A percentile compares a stretch with the other conserved stretches of the same genome.
These are phyloP conservation scores for Rasamsonia emersonii DNA, from an alignment of 2,329 filamentous ascomycete genomes.

Conservation along the genomic window DNA sequence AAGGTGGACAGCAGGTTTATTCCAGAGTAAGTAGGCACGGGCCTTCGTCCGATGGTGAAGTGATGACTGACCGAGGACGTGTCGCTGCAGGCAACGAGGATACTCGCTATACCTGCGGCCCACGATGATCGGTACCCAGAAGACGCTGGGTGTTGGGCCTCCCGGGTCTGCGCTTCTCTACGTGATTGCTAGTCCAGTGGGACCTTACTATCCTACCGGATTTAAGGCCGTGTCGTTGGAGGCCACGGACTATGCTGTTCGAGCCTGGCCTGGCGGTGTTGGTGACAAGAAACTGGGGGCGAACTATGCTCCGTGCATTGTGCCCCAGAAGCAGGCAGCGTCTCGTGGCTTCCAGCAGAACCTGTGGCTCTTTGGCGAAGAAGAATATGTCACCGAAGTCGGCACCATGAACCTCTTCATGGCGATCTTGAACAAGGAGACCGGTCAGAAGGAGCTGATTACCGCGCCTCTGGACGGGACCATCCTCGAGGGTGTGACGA, in stretches of 20 bases:
- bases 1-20: constrained; percentile 84
- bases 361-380: constrained; percentile 91
- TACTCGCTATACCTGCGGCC: constrained; percentile 95
- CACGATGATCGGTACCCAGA: constrained; percentile 94
- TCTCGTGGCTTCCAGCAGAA: constrained; percentile 95
- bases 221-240: constrained; percentile 96
- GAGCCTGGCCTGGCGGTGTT: constrained; percentile 94
- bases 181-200: constrained; percentile 92
- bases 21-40: constrained; percentile 49
- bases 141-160: constrained; percentile 84
- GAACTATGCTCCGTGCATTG: constrained; percentile 97
- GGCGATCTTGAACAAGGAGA: constrained; percentile 74
- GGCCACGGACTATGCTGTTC: constrained; percentile 91
- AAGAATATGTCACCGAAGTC: constrained; percentile 93
- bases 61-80: constrained; percentile 6
- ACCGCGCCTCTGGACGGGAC: constrained; percentile 96
- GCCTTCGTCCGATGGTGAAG: not conserved
- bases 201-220: constrained; percentile 94
- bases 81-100: constrained; percentile 48
- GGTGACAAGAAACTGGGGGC: constrained; percentile 98
- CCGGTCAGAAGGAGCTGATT: constrained; percentile 81
- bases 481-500: constrained; percentile 88
- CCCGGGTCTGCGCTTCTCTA: constrained; percentile 87
- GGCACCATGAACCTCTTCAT: constrained; percentile 99
- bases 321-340: constrained; percentile 90